phyloP scores from a whole-genome alignment of 306 rosid species.

The Mimosa pudica region DNA sequence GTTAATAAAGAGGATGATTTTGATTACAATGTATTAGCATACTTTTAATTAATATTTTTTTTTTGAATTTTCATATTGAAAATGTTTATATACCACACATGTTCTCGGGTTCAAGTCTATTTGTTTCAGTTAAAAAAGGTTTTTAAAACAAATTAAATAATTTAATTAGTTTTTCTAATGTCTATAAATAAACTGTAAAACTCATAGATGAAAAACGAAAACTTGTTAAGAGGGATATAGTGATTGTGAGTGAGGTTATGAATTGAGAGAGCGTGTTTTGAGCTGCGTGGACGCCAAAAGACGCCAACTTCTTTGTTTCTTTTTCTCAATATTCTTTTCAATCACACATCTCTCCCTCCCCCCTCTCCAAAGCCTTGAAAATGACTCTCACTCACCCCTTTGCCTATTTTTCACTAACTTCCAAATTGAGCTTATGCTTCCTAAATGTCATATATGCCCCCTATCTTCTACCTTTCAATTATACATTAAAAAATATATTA shows the following conservation, averaged over 20 bases:
- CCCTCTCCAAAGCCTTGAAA: constrained; percentile 44
- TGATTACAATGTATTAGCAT: no score
- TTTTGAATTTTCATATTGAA: no score
- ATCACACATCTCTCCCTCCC: constrained; percentile 30
- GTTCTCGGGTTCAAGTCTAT: no score
- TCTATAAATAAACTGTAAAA: no score
- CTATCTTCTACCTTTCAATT: neutral
- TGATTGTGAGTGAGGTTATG: constrained; percentile 33
- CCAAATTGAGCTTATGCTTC: constrained; percentile 22
- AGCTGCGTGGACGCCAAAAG: constrained; percentile 96
- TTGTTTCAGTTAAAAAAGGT: no score
- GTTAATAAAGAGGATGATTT: no score
- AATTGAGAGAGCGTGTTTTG: constrained; percentile 79
- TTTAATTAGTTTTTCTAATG: no score
- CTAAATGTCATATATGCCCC: neutral
- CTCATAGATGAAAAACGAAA: neutral
- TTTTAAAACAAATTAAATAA: no score
- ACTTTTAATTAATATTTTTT: no score
- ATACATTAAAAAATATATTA: no score
- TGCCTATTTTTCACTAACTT: constrained; percentile 25
- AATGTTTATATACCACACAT: no score
- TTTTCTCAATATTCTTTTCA: constrained; percentile 27
- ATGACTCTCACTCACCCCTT: constrained; percentile 56
- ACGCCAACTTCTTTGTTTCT: constrained; percentile 55
- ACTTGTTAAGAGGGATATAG: neutral